These are phyloP conservation scores for Daedalea quercina DNA, from an alignment of 768 basidiomycete species.

Conservation along the genomic window DNA sequence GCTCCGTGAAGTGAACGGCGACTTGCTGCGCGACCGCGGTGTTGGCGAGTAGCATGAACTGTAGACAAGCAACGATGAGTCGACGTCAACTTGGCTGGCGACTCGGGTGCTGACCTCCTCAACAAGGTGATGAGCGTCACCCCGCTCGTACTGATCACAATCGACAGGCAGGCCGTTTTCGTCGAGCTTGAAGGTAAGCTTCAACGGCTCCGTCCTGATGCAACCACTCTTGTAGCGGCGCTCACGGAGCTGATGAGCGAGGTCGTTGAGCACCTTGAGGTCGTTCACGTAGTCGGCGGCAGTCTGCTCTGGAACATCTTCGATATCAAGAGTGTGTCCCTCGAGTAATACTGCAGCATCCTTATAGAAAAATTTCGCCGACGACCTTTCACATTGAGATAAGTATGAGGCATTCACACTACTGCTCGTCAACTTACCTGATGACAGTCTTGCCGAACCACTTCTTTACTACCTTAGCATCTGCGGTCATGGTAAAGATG, in stretches of 20 bases:
- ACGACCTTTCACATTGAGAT: slow-evolving; percentile 54
- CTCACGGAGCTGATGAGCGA: slow-evolving; percentile 68
- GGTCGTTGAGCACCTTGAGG: slow-evolving; percentile 55
- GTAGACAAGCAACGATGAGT: slow-evolving; percentile 1
- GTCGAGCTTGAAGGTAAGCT: slow-evolving; percentile 74
- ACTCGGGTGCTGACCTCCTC: slow-evolving; percentile 61
- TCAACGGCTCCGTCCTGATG: slow-evolving; percentile 60
- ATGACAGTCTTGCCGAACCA: slow-evolving; percentile 94
- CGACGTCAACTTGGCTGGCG: not conserved
- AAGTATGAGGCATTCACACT: slow-evolving; percentile 3
- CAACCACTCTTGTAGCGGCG: slow-evolving; percentile 79
- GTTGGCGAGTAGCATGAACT: slow-evolving; percentile 96
- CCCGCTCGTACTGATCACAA: slow-evolving; percentile 56
- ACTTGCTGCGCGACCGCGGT: slow-evolving; percentile 87
- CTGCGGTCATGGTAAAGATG: slow-evolving; percentile 77
- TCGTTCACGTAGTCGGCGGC: slow-evolving; percentile 65
- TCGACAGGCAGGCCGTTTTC: slow-evolving; percentile 75
- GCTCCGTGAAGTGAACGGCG: slow-evolving; percentile 91
- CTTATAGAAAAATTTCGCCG: slow-evolving; percentile 77
- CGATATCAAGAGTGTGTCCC: slow-evolving; percentile 50
- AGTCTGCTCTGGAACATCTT: slow-evolving; percentile 51
- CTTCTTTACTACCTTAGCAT: slow-evolving; percentile 78
- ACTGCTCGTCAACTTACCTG: slow-evolving; percentile 60
- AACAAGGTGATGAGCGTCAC: slow-evolving; percentile 73
- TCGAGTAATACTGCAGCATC: slow-evolving; percentile 82